Evolutionary conservation across 768 basidiomycete genomes (phyloP).

Genomic region (Epithele typhae): DNA sequence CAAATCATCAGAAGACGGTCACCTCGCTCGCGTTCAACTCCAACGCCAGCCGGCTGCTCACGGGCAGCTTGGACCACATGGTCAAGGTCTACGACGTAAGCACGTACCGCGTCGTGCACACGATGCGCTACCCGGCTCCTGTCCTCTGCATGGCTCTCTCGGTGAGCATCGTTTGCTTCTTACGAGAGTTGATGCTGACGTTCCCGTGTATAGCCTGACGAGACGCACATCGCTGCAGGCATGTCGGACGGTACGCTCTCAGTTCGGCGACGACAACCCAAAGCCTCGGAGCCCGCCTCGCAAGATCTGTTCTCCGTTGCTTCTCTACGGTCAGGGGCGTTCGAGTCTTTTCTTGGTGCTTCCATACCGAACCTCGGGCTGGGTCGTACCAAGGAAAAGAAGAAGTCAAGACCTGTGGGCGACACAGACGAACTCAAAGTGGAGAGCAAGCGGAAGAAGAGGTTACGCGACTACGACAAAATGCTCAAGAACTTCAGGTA

Average conservation of each 20-base stretch:
- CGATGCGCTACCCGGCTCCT: constrained; percentile 96
- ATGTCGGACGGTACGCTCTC: constrained; percentile 98
- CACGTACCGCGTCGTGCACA: constrained; percentile 93
- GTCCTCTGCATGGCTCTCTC: constrained; percentile 88
- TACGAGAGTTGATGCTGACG: neutral
- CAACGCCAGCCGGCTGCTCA: constrained; percentile 72
- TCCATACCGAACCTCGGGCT: constrained; percentile 52
- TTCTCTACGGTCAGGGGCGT: constrained; percentile 49
- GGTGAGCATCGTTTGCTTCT: constrained; percentile 41
- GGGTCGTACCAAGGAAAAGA: constrained; percentile 46
- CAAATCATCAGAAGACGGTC: constrained; percentile 98
- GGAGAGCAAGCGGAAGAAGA: constrained; percentile 63
- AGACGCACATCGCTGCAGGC: constrained; percentile 95
- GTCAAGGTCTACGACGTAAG: constrained; percentile 97
- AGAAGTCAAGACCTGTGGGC: constrained; percentile 45
- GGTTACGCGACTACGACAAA: constrained; percentile 84
- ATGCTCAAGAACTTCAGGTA: constrained; percentile 92
- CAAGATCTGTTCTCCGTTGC: constrained; percentile 32
- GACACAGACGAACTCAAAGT: constrained; percentile 77
- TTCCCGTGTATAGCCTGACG: constrained; percentile 76
- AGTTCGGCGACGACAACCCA: constrained; percentile 83
- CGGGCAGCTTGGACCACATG: constrained; percentile 93
- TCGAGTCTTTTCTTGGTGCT: constrained; percentile 63
- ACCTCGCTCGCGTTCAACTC: constrained; percentile 83
- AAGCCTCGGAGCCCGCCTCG: constrained; percentile 50